Conservation (phyloP, 139 green algal species). For the Chlorella sorokiniana region DNA sequence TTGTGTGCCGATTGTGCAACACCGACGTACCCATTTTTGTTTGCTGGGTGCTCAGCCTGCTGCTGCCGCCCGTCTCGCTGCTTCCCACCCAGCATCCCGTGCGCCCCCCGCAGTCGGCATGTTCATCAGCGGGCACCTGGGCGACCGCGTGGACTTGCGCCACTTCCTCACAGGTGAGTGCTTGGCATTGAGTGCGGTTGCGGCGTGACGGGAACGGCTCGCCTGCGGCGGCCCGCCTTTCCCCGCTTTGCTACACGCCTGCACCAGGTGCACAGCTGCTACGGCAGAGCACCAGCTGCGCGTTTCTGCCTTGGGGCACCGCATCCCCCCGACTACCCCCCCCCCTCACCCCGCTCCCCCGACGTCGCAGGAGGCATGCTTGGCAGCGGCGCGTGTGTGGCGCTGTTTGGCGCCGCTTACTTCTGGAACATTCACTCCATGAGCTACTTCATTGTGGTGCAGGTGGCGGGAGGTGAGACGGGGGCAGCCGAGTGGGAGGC, state of each 20-base stretch:
- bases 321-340: not conserved
- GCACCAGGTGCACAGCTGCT: too few species aligned
- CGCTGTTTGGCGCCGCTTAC: conserved; percentile 84
- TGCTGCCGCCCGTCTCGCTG: not conserved
- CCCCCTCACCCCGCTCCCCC: not conserved
- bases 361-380: conserved; percentile 86
- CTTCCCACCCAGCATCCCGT: too few species aligned
- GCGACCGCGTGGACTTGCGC: conserved; percentile 86
- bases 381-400: conserved; percentile 71
- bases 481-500: not conserved
- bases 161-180: conserved; percentile 80
- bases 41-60: not conserved
- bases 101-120: conserved; percentile 74
- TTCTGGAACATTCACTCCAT: conserved; percentile 88
- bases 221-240: too few species aligned
- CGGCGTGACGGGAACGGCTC: too few species aligned
- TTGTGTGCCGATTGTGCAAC: not conserved
- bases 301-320: not conserved
- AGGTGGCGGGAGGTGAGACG: conserved; percentile 53
- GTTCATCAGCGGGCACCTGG: conserved; percentile 92
- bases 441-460: conserved; percentile 80
- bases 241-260: too few species aligned
- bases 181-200: too few species aligned
- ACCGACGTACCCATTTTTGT: not conserved
- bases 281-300: not conserved